A percentile compares a stretch with the other conserved stretches of the same genome.
Conservation (phyloP, 306 rosid species). For the Cicer cuneatum region DNA sequence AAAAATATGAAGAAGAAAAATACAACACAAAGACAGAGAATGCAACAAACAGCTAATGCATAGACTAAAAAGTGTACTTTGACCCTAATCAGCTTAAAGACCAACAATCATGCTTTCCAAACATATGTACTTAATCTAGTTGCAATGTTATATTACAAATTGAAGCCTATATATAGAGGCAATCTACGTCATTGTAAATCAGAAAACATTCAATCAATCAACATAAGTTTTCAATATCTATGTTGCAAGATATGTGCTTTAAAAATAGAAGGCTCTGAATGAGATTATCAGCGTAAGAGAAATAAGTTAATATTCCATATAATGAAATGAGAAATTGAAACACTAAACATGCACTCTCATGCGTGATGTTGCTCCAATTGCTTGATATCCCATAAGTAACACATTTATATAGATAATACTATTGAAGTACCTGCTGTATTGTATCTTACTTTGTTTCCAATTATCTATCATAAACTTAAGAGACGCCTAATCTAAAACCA, state of each 20-base stretch:
- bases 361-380: constrained; percentile 12
- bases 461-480: constrained; percentile 1
- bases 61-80: constrained; percentile 13
- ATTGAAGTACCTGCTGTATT: constrained; percentile 3
- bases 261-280: background rate
- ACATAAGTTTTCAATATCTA: background rate
- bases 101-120: background rate
- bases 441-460: background rate
- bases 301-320: background rate
- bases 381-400: background rate
- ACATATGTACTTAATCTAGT: background rate
- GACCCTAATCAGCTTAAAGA: background rate
- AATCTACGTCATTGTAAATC: too few species aligned
- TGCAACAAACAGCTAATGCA: constrained; percentile 11
- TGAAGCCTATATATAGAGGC: too few species aligned
- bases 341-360: constrained; percentile 21
- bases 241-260: background rate
- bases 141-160: too few species aligned
- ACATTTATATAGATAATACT: constrained; percentile 4
- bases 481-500: constrained; percentile 4
- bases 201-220: too few species aligned
- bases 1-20: background rate
- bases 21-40: background rate
- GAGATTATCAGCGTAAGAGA: constrained; percentile 24
- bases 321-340: background rate